These are phyloP conservation scores for Drechslerella dactyloides DNA, from an alignment of 2,329 filamentous ascomycete species.

Conservation along the genomic window DNA sequence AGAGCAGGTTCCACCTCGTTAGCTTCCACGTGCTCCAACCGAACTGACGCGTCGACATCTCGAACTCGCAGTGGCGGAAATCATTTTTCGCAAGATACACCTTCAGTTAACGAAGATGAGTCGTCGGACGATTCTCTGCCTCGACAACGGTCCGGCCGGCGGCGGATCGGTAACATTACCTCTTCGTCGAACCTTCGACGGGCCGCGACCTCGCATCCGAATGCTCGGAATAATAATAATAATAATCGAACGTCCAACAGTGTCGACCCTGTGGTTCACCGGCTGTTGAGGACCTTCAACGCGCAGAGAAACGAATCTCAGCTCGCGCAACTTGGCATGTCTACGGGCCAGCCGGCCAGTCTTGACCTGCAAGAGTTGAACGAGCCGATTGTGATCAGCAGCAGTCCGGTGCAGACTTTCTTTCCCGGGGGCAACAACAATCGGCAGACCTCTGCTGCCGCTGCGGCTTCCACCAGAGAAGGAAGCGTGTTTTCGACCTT, in stretches of 20 bases:
- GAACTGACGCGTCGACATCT: conserved; percentile 47
- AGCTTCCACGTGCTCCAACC: conserved; percentile 50
- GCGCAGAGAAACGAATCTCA: conserved; percentile 47
- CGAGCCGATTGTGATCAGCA: conserved; percentile 41
- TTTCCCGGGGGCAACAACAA: conserved; percentile 12
- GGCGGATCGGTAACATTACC: conserved; percentile 29
- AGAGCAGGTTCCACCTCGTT: conserved; percentile 52
- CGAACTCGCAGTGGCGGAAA: conserved; percentile 50
- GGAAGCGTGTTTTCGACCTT: conserved; percentile 11
- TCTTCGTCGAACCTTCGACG: conserved; percentile 46
- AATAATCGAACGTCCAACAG: conserved; percentile 3
- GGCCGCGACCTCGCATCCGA: conserved; percentile 29
- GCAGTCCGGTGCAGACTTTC: conserved; percentile 24
- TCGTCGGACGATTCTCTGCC: conserved; percentile 46
- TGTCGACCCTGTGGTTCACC: conserved; percentile 38
- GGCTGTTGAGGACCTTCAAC: conserved; percentile 38
- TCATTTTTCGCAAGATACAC: conserved; percentile 49
- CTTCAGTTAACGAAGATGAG: conserved; percentile 49
- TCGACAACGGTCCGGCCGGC: conserved; percentile 32
- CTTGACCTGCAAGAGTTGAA: conserved; percentile 44
- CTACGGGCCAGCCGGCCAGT: conserved; percentile 27
- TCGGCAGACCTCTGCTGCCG: neutral
- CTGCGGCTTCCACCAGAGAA: conserved; percentile 13
- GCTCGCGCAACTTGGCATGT: conserved; percentile 40
- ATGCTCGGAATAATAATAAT: conserved; percentile 16